Evolutionary conservation across 306 rosid species (phyloP), one percentile per base, ranked within the genome.

Genomic region (Castanea mollissima): DNA sequence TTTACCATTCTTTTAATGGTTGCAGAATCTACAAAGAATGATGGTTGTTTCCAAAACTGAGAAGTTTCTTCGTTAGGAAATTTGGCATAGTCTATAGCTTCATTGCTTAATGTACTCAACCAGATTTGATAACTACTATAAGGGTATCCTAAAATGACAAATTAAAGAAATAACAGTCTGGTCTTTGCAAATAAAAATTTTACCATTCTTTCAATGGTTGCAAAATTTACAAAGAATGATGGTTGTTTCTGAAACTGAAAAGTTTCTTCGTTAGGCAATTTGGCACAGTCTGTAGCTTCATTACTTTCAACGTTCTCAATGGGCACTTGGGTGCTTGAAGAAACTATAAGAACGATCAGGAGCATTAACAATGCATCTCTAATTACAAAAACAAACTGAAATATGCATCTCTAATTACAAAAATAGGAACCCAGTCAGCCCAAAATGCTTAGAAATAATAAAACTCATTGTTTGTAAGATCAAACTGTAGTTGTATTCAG

Each of bases 181-280:
- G 32, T 15, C 25, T 7, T 10, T 25, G 25, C 16, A 60, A 12
- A 25, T 27, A 27, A 29, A 86, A 80, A 74, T 65, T 67, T 57
- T 89, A 90, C 97, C 93, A 78, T 80, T 86, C 82, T 85, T 76
- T 49, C 87, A 73, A 78, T 60, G 54, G 80, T 76, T 78, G 82
- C 44, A 74, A 87, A 83, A 83, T 85, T 86, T 23, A 78, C 80
- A 62, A 87, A 86, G 83, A 79, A 78, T 70, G 83, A 78, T 59
- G 84, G 76, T n/a, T 80, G 91, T 55, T 78, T 83, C 74, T 83
- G 79, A 35, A 78, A 74, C 51, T 84, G 84, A 64, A 85, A 84
- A 77, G 74, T 73, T 78, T 80, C 91, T 70, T 83, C 83, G 72
- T 83, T 85, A 69, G 73, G 75, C 51, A 46, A 35, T 62, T 85